Evolutionary conservation across 805 yeast genomes (phyloP).

Genomic region (Candida insectorum): DNA sequence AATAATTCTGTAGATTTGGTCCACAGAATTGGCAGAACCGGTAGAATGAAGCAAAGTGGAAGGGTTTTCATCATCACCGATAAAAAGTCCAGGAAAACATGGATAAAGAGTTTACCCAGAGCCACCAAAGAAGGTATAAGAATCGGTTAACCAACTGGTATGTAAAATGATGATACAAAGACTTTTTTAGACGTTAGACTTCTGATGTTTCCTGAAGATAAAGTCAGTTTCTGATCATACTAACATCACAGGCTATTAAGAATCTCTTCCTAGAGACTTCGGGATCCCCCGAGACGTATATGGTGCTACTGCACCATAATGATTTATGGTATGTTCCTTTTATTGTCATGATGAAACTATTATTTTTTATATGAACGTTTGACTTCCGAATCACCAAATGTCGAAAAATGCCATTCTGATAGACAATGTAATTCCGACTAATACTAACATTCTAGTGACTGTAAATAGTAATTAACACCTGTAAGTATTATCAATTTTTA

Average conservation of each 20-base stretch:
- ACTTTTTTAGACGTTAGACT: slow-evolving; percentile 16
- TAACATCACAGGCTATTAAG: slow-evolving; percentile 4
- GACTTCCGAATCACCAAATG: slow-evolving; percentile 23
- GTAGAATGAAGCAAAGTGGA: slow-evolving; percentile 86
- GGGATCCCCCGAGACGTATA: not conserved
- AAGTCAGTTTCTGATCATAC: slow-evolving; percentile 11
- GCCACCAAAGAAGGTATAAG: slow-evolving; percentile 36
- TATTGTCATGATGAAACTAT: slow-evolving; percentile 19
- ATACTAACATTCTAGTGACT: not conserved
- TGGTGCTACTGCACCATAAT: not conserved
- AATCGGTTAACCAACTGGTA: slow-evolving; percentile 12
- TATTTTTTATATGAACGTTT: slow-evolving; percentile 24
- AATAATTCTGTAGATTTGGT: slow-evolving; percentile 78
- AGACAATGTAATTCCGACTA: not conserved
- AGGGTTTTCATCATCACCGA: slow-evolving; percentile 79
- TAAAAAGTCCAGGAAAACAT: slow-evolving; percentile 62
- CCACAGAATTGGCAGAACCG: slow-evolving; percentile 93
- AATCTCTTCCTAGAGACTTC: not conserved
- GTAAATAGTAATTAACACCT: too few relatives aligned
- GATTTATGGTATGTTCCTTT: slow-evolving; percentile 7
- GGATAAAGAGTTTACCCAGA: slow-evolving; percentile 79
- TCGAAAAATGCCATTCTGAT: slow-evolving; percentile 17
- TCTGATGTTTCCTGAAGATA: slow-evolving; percentile 14
- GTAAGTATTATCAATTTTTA: too few relatives aligned
- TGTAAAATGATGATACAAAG: slow-evolving; percentile 11